Evolutionary conservation across 2,329 filamentous ascomycete genomes (phyloP).

Genomic region (Penicillium sp.): DNA sequence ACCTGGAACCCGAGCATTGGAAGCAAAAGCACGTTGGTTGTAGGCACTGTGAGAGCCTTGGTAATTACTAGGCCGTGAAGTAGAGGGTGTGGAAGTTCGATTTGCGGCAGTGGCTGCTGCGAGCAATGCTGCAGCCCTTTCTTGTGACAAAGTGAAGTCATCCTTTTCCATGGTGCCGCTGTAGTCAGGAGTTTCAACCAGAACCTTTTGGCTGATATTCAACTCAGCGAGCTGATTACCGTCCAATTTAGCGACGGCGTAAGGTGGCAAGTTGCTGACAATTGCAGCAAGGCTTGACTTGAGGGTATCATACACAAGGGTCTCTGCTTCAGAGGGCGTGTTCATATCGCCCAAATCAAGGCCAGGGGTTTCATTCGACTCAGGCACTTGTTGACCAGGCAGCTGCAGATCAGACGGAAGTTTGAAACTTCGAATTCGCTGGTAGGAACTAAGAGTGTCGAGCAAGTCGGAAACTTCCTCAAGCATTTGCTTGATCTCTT

Average conservation of each 20-base stretch:
- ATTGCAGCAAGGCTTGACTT: conserved; percentile 73
- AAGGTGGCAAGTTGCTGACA: conserved; percentile 74
- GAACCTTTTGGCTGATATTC: conserved; percentile 74
- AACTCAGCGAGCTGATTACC: conserved; percentile 81
- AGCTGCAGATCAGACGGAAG: conserved; percentile 12
- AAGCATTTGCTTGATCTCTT: conserved; percentile 53
- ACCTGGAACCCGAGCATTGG: conserved; percentile 31
- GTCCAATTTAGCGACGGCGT: conserved; percentile 80
- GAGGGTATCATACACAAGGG: conserved; percentile 66
- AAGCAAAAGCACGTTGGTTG: conserved; percentile 34
- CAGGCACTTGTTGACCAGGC: conserved; percentile 31
- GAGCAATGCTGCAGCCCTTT: conserved; percentile 35
- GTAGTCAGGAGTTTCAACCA: conserved; percentile 70
- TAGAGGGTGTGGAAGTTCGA: conserved; percentile 36
- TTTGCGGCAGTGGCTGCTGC: conserved; percentile 32
- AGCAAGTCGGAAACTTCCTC: conserved; percentile 59
- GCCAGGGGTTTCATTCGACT: conserved; percentile 24
- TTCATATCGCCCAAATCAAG: conserved; percentile 43
- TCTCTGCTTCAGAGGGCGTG: conserved; percentile 56
- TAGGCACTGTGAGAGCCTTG: conserved; percentile 31
- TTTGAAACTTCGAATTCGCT: conserved; percentile 57
- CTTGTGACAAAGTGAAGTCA: conserved; percentile 57
- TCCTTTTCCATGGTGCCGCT: conserved; percentile 82
- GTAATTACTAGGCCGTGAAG: conserved; percentile 31
- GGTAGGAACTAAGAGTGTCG: conserved; percentile 61